Evolutionary conservation across 2,329 filamentous ascomycete species (phyloP), one percentile per base, ranked within the genome.

Genomic region (Botrytis cinerea): DNA sequence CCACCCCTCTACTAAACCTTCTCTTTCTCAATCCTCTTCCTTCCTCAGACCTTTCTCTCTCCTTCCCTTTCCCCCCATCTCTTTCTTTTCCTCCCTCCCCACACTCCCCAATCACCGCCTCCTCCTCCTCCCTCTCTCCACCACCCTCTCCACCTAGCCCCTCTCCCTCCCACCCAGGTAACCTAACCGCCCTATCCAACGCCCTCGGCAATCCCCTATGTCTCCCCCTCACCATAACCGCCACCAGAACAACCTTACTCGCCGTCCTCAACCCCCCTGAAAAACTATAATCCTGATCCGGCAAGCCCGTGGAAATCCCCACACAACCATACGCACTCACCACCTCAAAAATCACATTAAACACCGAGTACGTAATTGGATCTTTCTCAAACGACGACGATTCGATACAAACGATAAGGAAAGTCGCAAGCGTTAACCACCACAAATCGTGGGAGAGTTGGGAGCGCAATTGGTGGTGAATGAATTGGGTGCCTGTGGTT

Each of bases 371-470:
- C 59, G 80, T 86, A 1, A 76, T 81, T 0, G 88, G 88, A 71
- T 89, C 84, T 8, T 80, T 77, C 1, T 85, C 81, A 68, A 88
- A 89, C 73, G 89, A 85, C 8, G 82, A 81, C 1, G 86, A 87
- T 79, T 92, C 90, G 64, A 90, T 88, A 57, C 88, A 85, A 71
- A 85, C 84, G 72, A 92, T 89, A 46, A 89, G 80, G 68, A 91
- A 84, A 20, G 90, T 85, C 2, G 88, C 87, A 0, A 91, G 80
- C 4, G 88, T 86, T 22, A 92, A 87, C 83, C 86, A 89, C 90
- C 90, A 92, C 25, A 92, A 83, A 78, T 92, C 90, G 79, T 92
- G 89, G 45, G 88, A 87, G 2, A 92, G 84, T 79, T 92, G 90
- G 9, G 86, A 86, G n/a, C 88, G 86, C 35, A 91, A 83, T 78